Base-by-base conservation (phyloP, 495 filamentous ascomycete species). In the Podospora pseudopauciseta region DNA sequence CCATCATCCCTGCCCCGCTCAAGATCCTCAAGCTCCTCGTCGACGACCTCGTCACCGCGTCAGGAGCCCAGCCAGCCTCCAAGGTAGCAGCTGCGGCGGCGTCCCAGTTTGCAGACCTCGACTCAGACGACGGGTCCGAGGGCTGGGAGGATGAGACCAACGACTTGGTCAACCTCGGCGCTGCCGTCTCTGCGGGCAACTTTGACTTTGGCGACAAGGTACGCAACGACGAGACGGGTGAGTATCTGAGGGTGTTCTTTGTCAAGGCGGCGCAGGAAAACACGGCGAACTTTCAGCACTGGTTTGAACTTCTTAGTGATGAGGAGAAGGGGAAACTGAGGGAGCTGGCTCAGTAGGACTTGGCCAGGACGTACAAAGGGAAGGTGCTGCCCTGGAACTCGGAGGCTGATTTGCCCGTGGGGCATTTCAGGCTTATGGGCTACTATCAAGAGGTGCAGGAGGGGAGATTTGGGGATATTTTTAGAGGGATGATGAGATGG, bases 1-100 rank as follows among this genome's bases (percentile, higher is more conserved):
- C 94, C n/a, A 88, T 89, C 67, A 89, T 98, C 60, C 84, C 93
- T 0, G 93, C 93, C 0, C 88, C 91, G 2, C 82, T 99, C 74
- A 99, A 99, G 81, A 97, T 99, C 74, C 80, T 97, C 79, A 99
- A 99, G 81, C 90, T 99, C 7, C 86, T 99, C 0, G 88, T 97
- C 62, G 91, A 96, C 75, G 95, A 99, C 78, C 86, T 99, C 28
- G 82, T 82, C 23, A 89, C 90, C 4, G 89, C 90, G 18, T 85
- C 82, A 15, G 82, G 82, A 54, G 71, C 69, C 19, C 71, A 76
- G 6, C 79, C 72, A 6, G 79, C 80, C 0, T 72, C 80, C 26
- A 75, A 70, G 62, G 81, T 83, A 16, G 86, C 89, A 15, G 83
- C 85, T 32, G 86, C 85, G 1, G 82, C 84, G 0, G 81, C 82